Evolutionary conservation across 306 rosid genomes (phyloP).

Genomic region (Glycine latifolia): DNA sequence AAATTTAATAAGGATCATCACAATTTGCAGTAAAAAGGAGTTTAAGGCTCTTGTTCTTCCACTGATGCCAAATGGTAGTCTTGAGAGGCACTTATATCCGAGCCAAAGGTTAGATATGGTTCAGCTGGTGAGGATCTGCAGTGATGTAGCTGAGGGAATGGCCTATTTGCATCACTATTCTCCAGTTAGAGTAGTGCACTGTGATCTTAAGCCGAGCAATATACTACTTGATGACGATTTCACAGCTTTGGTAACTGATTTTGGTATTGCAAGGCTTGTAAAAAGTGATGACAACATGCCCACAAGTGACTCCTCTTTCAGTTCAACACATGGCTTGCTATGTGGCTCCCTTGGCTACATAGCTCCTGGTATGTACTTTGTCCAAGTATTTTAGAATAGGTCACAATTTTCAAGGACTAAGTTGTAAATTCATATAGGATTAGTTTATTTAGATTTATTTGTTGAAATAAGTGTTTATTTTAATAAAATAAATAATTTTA

Average conservation of each 20-base stretch:
- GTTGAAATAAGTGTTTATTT: no score
- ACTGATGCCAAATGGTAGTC: slow-evolving; percentile 75
- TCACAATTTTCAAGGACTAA: no score
- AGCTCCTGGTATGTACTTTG: slow-evolving; percentile 68
- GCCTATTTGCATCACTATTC: slow-evolving; percentile 80
- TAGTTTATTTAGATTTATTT: no score
- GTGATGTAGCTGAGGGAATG: slow-evolving; percentile 78
- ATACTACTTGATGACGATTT: slow-evolving; percentile 65
- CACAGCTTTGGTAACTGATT: slow-evolving; percentile 78
- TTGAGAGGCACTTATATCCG: slow-evolving; percentile 73
- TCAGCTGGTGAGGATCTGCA: slow-evolving; percentile 71
- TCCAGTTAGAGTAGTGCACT: slow-evolving; percentile 72
- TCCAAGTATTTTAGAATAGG: background rate
- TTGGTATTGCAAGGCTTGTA: slow-evolving; percentile 71
- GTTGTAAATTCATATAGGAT: no score
- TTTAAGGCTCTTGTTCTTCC: slow-evolving; percentile 88
- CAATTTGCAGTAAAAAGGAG: slow-evolving; percentile 69
- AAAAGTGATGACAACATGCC: slow-evolving; percentile 45
- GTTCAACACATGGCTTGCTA: slow-evolving; percentile 69
- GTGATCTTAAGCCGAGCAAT: slow-evolving; percentile 58
- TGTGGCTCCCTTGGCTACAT: slow-evolving; percentile 83
- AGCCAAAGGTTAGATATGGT: slow-evolving; percentile 55
- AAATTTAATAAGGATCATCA: slow-evolving; percentile 75
- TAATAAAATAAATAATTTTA: no score
- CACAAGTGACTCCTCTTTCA: slow-evolving; percentile 48